These are phyloP conservation scores for Serendipita indica DNA, from an alignment of 768 basidiomycete species.

Conservation along the genomic window DNA sequence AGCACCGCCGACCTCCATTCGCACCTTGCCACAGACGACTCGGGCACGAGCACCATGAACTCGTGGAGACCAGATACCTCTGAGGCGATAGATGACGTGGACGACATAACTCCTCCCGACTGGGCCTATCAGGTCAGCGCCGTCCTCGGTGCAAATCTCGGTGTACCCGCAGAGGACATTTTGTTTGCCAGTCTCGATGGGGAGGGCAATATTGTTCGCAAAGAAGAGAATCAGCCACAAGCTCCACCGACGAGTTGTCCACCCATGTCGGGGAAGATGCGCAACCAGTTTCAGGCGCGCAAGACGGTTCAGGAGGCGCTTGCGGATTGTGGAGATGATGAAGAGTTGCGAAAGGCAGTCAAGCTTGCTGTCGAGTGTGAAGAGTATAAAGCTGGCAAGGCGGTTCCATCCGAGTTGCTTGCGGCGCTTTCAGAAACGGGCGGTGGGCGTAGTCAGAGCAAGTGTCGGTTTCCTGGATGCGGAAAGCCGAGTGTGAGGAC, in stretches of 20 bases:
- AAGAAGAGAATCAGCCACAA: too few species aligned
- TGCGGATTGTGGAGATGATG: constrained; percentile 7
- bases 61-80: too few species aligned
- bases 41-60: too few species aligned
- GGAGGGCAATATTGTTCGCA: too few species aligned
- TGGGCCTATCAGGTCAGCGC: too few species aligned
- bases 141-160: too few species aligned
- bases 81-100: too few species aligned
- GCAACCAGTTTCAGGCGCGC: constrained; percentile 1
- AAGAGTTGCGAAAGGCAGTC: background rate
- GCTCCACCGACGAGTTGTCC: constrained; percentile 4
- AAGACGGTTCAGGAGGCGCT: constrained; percentile 6
- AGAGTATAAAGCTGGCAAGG: constrained; percentile 2
- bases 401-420: background rate
- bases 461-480: constrained; percentile 2
- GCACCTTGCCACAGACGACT: too few species aligned
- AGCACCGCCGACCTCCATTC: too few species aligned
- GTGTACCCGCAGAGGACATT: too few species aligned
- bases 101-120: too few species aligned
- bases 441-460: background rate
- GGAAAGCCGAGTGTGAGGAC: background rate
- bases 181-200: too few species aligned
- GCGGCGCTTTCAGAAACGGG: background rate
- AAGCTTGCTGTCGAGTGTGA: background rate
- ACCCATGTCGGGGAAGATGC: constrained; percentile 3